Percentiles rank a stretch among this genome's conserved stretches.
Evolutionary conservation across 441 rosid genomes (phyloP).

Genomic region (Dalechampia spathulata): DNA sequence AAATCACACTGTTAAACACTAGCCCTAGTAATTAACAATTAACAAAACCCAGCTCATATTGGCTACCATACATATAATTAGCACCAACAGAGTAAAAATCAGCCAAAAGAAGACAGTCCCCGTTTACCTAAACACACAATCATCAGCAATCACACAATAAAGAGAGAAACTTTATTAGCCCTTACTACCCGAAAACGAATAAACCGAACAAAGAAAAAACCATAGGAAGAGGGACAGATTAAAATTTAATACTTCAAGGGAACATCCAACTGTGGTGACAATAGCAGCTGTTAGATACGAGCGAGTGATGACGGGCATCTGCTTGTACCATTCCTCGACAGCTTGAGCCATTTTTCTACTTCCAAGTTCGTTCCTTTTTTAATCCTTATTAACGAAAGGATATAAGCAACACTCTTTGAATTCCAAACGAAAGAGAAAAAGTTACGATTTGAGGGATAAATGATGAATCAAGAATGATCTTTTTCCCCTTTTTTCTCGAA

Average conservation of each 20-base stretch:
- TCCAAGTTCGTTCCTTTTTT: no score
- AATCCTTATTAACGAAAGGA: neutral
- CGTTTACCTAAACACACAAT: conserved; percentile 2
- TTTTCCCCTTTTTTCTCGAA: neutral
- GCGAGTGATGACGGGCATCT: conserved; percentile 98
- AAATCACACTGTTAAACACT: neutral
- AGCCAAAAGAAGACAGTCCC: conserved; percentile 13
- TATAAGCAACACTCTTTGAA: neutral
- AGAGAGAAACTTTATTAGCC: conserved; percentile 1
- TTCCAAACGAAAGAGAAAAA: no score
- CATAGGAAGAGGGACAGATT: no score
- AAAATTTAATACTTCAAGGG: conserved; percentile 81
- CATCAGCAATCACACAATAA: neutral
- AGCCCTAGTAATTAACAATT: neutral
- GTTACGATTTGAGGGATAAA: conserved; percentile 2
- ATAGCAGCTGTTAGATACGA: conserved; percentile 93
- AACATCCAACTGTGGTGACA: conserved; percentile 89
- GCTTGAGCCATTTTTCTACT: conserved; percentile 72
- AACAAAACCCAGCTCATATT: neutral
- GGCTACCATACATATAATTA: conserved; percentile 5
- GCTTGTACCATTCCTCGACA: conserved; percentile 97
- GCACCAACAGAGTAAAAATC: conserved; percentile 12
- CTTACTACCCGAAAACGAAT: no score
- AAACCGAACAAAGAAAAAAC: no score
- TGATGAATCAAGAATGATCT: no score